Conservation (phyloP, 768 basidiomycete species). For the Pleurotus ostreatus region DNA sequence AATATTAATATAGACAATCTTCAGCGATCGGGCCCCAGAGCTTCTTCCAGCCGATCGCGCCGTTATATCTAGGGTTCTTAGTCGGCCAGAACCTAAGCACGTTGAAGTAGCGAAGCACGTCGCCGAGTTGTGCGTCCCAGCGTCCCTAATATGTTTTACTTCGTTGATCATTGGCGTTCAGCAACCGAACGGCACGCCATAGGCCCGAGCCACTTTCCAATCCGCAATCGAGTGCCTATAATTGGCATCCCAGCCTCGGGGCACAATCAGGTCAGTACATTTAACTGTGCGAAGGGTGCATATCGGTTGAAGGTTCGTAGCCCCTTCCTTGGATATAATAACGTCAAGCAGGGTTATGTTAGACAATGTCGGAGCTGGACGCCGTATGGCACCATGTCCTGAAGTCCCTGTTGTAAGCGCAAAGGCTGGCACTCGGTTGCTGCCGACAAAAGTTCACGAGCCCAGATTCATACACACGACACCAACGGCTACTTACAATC, state of each 20-base stretch:
- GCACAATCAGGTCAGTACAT: too few species aligned
- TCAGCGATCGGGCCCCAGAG: conserved; percentile 38
- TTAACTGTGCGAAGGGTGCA: too few species aligned
- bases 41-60: conserved; percentile 39
- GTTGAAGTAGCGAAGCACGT: conserved; percentile 36
- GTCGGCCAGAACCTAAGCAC: conserved; percentile 39
- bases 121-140: conserved; percentile 43
- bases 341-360: conserved; percentile 1
- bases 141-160: not conserved
- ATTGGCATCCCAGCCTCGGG: conserved; percentile 2
- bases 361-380: not conserved
- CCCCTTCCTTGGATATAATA: not conserved
- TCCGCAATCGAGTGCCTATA: not conserved
- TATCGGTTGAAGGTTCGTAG: too few species aligned
- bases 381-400: too few species aligned
- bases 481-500: not conserved
- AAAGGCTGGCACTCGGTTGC: not conserved
- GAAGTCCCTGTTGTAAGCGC: not conserved
- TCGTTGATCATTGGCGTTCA: conserved; percentile 16
- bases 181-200: conserved; percentile 23
- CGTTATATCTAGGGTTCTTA: conserved; percentile 52
- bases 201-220: conserved; percentile 1
- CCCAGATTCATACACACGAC: conserved; percentile 1
- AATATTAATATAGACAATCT: conserved; percentile 28
- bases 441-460: not conserved